Base-by-base conservation (phyloP, 768 basidiomycete genomes). In the Kondoa malvinella region DNA sequence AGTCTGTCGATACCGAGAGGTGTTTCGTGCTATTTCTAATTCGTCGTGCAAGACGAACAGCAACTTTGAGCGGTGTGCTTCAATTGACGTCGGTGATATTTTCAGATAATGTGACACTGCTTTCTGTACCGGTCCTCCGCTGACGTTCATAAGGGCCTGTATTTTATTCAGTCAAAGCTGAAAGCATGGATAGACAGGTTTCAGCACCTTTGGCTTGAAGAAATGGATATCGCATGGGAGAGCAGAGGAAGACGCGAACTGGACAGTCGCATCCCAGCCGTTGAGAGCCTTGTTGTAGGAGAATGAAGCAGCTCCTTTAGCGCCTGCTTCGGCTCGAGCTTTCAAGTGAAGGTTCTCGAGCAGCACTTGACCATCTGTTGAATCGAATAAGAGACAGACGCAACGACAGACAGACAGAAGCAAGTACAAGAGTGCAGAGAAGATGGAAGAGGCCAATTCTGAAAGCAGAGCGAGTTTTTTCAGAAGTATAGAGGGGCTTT, bases 61-160 rank as follows among this genome's bases (percentile, higher is more conserved):
- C 40, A 50, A 21, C 21, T 50, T 50, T 21, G 40, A 50, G 8
- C 12, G 21, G 40, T 50, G 12, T 21, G 12, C 21, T 50, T 50
- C 40, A 21, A 50, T 8, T 50, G 21, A 50, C 8, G 12, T 50
- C 21, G 40, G 40, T 50, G 8, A 21, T 8, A 50, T 50, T 8
- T 21, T 21, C 21, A 50, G 40, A 21, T 50, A 1, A 84, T 89
- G 68, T 81, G 82, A 0, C 90, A 88, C 87, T 88, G 88, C 0
- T 82, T 88, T 3, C 75, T 85, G 26, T 90, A 83, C 72, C 66
- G 71, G n/a, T 84, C 83, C 66, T 77, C 88, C 74, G 79, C 87
- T 32, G 82, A 82, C 77, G 30, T 67, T 33, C 31, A 50, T 50
- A n/a, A n/a, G n/a, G n/a, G n/a, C n/a, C n/a, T n/a, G n/a, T n/a